Conservation (phyloP, 2,329 filamentous ascomycete genomes). For the Aureobasidium uvarum region DNA sequence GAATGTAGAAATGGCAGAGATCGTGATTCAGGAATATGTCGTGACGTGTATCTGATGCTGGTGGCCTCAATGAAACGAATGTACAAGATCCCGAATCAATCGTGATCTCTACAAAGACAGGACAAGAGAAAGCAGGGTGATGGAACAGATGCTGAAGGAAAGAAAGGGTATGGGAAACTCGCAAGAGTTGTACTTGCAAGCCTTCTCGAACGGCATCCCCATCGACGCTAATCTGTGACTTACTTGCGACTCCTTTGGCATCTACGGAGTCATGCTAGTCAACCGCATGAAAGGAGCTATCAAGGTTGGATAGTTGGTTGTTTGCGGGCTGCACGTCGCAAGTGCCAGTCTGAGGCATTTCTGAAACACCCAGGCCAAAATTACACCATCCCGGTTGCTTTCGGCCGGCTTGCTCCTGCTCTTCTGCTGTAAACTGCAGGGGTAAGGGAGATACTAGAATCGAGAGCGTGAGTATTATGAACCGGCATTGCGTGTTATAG, state of each 20-base stretch:
- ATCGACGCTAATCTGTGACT: conserved; percentile 3
- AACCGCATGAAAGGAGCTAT: not conserved
- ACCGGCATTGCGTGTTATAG: not conserved
- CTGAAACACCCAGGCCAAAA: conserved; percentile 8
- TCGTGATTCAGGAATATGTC: not conserved
- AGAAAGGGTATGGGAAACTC: not conserved
- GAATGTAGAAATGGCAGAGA: not conserved
- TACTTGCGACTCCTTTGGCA: not conserved
- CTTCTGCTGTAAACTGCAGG: not conserved
- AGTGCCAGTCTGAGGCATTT: conserved; percentile 13
- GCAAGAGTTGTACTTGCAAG: not conserved
- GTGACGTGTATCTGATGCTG: not conserved
- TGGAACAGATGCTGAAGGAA: not conserved
- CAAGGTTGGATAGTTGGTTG: not conserved
- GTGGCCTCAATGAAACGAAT: conserved; percentile 5
- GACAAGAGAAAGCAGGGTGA: not conserved
- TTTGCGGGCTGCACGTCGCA: conserved; percentile 2
- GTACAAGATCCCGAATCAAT: not conserved
- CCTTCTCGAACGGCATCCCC: not conserved
- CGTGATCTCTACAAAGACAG: not conserved
- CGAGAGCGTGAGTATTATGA: not conserved
- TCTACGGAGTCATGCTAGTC: conserved; percentile 11
- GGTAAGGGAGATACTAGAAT: not conserved
- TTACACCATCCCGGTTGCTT: not conserved
- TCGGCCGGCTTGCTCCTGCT: not conserved